phyloP scores from a whole-genome alignment of 1,139 yeast genomes.

The Lodderomyces elongisporus region DNA sequence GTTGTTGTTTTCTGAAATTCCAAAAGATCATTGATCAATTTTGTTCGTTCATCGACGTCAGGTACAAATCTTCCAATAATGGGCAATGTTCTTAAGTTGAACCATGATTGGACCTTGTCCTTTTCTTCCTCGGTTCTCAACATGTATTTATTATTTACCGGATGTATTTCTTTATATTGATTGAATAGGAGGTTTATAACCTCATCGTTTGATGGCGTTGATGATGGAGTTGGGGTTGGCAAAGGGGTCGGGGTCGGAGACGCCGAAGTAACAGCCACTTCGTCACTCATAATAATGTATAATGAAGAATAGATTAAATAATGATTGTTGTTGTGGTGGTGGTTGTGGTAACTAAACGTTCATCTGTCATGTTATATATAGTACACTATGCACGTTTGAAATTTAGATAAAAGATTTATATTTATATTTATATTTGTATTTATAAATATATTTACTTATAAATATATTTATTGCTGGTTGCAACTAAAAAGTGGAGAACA shows the following conservation, averaged over 20 bases:
- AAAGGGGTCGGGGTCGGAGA: background rate
- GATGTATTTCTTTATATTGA: conserved; percentile 9
- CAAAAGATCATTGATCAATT: conserved; percentile 26
- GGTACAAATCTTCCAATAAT: conserved; percentile 25
- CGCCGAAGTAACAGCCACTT: background rate
- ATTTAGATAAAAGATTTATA: too few species aligned
- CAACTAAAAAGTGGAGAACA: too few species aligned
- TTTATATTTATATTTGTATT: too few species aligned
- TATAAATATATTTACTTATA: too few species aligned
- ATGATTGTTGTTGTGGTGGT: too few species aligned
- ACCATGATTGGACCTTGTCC: conserved; percentile 1
- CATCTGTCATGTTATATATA: too few species aligned
- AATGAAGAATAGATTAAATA: too few species aligned
- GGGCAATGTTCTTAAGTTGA: conserved; percentile 21
- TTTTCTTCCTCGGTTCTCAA: conserved; percentile 1
- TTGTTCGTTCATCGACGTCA: conserved; percentile 23
- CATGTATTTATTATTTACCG: conserved; percentile 6
- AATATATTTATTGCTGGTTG: too few species aligned
- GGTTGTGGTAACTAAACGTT: too few species aligned
- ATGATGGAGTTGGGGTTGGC: background rate
- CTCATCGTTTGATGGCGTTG: too few species aligned
- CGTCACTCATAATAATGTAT: too few species aligned
- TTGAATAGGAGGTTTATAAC: conserved; percentile 10
- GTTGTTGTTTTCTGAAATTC: conserved; percentile 55
- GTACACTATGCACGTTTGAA: too few species aligned